Percentiles rank a stretch among this genome's conserved stretches.
Conservation (phyloP, 371 early-diverging fungal species). For the Mucor velutinosus region DNA sequence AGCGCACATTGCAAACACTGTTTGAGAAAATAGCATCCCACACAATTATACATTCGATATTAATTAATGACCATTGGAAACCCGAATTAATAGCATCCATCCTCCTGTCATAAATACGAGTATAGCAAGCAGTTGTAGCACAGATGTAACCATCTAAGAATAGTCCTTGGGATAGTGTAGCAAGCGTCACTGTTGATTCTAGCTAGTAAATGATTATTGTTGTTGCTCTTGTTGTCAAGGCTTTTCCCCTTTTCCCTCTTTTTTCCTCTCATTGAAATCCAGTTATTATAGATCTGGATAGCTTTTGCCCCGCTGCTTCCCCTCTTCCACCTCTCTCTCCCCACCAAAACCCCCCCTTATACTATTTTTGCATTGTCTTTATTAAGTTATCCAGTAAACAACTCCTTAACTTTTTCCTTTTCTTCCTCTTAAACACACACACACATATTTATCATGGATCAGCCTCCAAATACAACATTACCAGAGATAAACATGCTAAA, state of each 20-base stretch:
- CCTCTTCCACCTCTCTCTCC: background rate
- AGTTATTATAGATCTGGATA: background rate
- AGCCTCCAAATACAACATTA: background rate
- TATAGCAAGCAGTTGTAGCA: background rate
- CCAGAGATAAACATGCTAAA: slow-evolving; percentile 17
- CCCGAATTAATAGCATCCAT: background rate
- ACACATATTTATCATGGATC: background rate
- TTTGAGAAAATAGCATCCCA: background rate
- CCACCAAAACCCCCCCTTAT: background rate
- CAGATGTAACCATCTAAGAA: background rate
- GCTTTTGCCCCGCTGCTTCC: background rate
- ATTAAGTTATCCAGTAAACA: background rate
- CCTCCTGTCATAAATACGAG: slow-evolving; percentile 5
- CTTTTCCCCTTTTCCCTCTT: background rate
- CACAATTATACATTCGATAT: background rate
- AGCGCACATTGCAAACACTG: background rate
- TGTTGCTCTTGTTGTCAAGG: background rate
- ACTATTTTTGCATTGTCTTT: background rate
- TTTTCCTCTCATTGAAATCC: background rate
- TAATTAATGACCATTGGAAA: background rate
- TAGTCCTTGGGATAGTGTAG: background rate
- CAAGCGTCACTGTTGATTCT: background rate
- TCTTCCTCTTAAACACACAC: background rate
- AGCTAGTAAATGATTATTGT: background rate
- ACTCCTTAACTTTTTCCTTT: slow-evolving; percentile 7